Evolutionary conservation across 2,329 filamentous ascomycete species (phyloP).

Genomic region (Tolypocladium endophyticum): DNA sequence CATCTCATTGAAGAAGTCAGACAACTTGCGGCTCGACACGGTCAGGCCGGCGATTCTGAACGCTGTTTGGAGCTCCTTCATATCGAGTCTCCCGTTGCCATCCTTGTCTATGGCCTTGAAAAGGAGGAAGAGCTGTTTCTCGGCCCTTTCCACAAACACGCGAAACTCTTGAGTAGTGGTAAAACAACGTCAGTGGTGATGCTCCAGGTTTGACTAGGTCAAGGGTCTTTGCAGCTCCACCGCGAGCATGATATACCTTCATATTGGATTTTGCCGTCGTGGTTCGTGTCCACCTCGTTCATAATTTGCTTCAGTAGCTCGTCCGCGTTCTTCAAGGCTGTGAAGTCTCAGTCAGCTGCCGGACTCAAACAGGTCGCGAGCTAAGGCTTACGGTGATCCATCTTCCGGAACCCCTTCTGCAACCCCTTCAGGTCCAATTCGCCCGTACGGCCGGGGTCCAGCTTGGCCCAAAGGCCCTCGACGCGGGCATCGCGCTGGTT

Average conservation of each 20-base stretch:
- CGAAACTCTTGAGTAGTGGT: constrained; percentile 64
- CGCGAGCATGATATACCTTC: constrained; percentile 49
- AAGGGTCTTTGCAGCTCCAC: background rate
- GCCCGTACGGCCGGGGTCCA: constrained; percentile 68
- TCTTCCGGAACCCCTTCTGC: constrained; percentile 72
- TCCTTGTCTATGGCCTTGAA: constrained; percentile 84
- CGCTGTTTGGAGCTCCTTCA: constrained; percentile 68
- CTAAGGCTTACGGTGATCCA: constrained; percentile 72
- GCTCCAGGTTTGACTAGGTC: background rate
- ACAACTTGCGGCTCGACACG: constrained; percentile 66
- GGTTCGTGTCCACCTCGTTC: constrained; percentile 71
- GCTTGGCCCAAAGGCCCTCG: constrained; percentile 70
- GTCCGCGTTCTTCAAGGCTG: constrained; percentile 82
- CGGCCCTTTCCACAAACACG: constrained; percentile 76
- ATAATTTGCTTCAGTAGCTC: constrained; percentile 73
- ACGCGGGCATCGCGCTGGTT: constrained; percentile 73
- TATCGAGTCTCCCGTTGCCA: constrained; percentile 75
- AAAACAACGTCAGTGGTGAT: background rate
- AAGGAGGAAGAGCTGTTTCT: constrained; percentile 69
- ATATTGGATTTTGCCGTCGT: constrained; percentile 84
- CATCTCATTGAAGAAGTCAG: constrained; percentile 81
- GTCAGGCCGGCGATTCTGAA: constrained; percentile 70
- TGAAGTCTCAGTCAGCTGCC: constrained; percentile 12
- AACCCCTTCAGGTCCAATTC: constrained; percentile 77
- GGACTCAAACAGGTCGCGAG: background rate